Evolutionary conservation across 345 rosid genomes (phyloP).

Genomic region (Eutrema yunnanense): DNA sequence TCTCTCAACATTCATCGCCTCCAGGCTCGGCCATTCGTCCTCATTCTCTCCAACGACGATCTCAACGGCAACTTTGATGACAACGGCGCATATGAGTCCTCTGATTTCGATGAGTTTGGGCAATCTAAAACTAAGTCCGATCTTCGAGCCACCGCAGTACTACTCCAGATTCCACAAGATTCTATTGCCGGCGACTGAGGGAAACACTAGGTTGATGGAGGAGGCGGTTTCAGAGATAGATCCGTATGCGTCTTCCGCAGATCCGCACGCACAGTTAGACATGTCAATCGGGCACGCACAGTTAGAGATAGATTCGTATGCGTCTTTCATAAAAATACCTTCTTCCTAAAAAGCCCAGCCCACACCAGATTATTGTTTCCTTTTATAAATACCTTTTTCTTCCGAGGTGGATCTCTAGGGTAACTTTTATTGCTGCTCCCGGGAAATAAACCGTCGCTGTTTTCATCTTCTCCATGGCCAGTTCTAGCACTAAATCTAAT

Average conservation of each 20-base stretch:
- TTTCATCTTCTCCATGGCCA: too few species aligned
- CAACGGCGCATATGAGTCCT: conserved; percentile 21
- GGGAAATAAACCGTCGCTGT: too few species aligned
- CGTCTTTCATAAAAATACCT: too few species aligned
- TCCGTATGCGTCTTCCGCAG: conserved; percentile 31
- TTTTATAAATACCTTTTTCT: too few species aligned
- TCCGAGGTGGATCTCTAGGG: too few species aligned
- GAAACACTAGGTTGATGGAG: conserved; percentile 56
- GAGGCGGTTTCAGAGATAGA: conserved; percentile 65
- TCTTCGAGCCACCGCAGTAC: conserved; percentile 64
- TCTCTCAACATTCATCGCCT: conserved; percentile 35
- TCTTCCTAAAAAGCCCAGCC: too few species aligned
- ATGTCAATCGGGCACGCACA: too few species aligned
- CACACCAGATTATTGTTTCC: too few species aligned
- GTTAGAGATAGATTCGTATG: too few species aligned
- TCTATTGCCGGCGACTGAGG: conserved; percentile 42
- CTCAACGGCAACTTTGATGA: conserved; percentile 58
- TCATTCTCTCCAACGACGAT: conserved; percentile 74
- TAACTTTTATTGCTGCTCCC: too few species aligned
- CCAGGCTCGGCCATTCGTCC: conserved; percentile 55
- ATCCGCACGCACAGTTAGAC: conserved; percentile 32
- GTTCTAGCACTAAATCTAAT: too few species aligned
- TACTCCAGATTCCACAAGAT: conserved; percentile 52
- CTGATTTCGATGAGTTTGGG: conserved; percentile 66
- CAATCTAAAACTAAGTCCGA: conserved; percentile 57